A percentile compares a stretch with the other conserved stretches of the same genome.
phyloP scores from a whole-genome alignment of 768 basidiomycete species.

The Trametes gibbosa region DNA sequence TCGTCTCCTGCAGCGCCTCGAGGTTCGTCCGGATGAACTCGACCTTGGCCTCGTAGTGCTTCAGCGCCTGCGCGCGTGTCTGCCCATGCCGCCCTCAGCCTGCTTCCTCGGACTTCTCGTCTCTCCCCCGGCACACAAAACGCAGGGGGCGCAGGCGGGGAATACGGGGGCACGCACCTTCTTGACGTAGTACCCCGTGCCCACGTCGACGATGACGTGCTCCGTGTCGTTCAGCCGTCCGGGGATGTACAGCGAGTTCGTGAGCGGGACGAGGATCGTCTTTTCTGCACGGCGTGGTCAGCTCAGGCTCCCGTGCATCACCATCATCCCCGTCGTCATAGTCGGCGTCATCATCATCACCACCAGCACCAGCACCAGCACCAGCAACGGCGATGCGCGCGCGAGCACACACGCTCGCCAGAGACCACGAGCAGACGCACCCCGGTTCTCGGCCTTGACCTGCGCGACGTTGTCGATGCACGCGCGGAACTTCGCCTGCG shows the following conservation, averaged over 20 bases:
- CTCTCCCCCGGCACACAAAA: no score
- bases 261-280: constrained; percentile 87
- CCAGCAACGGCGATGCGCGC: no score
- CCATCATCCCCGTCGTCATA: no score
- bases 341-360: no score
- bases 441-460: constrained; percentile 66
- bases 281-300: constrained; percentile 51
- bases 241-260: constrained; percentile 93
- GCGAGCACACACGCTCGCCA: no score
- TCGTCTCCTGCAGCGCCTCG: constrained; percentile 83
- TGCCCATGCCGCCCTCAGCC: constrained; percentile 30
- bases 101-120: not conserved
- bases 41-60: constrained; percentile 80
- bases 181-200: constrained; percentile 94
- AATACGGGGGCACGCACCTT: constrained; percentile 54
- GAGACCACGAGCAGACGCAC: constrained; percentile 39
- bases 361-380: no score
- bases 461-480: constrained; percentile 81
- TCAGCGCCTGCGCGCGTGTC: constrained; percentile 77
- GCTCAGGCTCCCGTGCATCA: no score
- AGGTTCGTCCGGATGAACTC: constrained; percentile 81
- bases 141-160: no score
- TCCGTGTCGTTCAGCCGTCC: constrained; percentile 82
- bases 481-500: constrained; percentile 86
- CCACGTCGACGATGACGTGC: constrained; percentile 91